phyloP scores from a whole-genome alignment of 1,284 basidiomycete species.

The Marasmius oreades region DNA sequence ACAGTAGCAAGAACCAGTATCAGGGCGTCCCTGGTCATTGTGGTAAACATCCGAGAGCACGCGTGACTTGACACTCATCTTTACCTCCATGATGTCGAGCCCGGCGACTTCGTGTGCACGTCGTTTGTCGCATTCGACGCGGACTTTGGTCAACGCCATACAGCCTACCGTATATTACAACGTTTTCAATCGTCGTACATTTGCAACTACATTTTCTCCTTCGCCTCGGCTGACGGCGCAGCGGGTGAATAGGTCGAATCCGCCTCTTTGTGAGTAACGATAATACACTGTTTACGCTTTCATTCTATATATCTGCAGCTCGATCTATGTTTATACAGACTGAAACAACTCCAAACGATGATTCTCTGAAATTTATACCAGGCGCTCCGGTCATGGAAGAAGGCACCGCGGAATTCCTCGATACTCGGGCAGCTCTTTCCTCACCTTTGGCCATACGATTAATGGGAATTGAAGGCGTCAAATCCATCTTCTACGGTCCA shows the following conservation, averaged over 20 bases:
- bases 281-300: background rate
- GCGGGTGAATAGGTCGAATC: background rate
- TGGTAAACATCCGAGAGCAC: background rate
- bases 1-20: background rate
- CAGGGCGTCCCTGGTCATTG: background rate
- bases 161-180: background rate
- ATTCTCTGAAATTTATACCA: conserved; percentile 97
- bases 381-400: conserved; percentile 85
- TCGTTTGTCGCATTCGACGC: background rate
- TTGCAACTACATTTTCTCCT: background rate
- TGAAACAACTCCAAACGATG: conserved; percentile 95
- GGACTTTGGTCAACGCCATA: background rate
- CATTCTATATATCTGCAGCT: conserved; percentile 35
- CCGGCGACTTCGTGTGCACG: background rate
- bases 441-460: conserved; percentile 93
- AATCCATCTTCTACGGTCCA: conserved; percentile 90
- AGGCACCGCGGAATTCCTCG: conserved; percentile 92
- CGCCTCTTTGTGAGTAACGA: background rate
- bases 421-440: conserved; percentile 76
- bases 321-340: conserved; percentile 98
- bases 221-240: background rate
- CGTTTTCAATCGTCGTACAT: background rate
- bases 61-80: background rate
- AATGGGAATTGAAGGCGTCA: conserved; percentile 91
- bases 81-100: background rate